These are phyloP conservation scores for Rhizopogon salebrosus DNA, from an alignment of 768 basidiomycete genomes.

Conservation along the genomic window DNA sequence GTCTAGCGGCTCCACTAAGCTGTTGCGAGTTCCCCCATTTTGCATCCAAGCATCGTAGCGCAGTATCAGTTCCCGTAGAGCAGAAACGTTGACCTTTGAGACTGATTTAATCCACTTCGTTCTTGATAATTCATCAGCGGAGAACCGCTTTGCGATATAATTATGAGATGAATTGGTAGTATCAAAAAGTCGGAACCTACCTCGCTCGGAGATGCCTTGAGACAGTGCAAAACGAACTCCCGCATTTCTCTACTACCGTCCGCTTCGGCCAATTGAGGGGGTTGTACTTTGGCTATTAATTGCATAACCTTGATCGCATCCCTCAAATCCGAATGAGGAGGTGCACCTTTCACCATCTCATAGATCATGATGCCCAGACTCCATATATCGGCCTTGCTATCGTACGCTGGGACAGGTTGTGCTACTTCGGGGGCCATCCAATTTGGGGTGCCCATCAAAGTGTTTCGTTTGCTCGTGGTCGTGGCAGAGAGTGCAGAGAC, in stretches of 20 bases:
- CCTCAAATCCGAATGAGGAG: slow-evolving; percentile 82
- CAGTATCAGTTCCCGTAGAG: slow-evolving; percentile 75
- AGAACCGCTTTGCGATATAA: slow-evolving; percentile 53
- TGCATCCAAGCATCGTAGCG: slow-evolving; percentile 72
- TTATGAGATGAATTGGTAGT: slow-evolving; percentile 2
- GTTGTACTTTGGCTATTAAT: slow-evolving; percentile 79
- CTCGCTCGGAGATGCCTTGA: slow-evolving; percentile 76
- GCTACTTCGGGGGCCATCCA: slow-evolving; percentile 99
- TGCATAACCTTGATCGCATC: slow-evolving; percentile 85
- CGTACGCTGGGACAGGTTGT: slow-evolving; percentile 82
- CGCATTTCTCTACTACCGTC: slow-evolving; percentile 83
- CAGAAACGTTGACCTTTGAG: slow-evolving; percentile 58
- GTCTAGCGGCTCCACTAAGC: slow-evolving; percentile 63
- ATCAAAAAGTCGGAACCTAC: slow-evolving; percentile 36
- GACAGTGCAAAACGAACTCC: slow-evolving; percentile 80
- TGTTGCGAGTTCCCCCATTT: slow-evolving; percentile 67
- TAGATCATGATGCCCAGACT: slow-evolving; percentile 93
- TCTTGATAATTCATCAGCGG: slow-evolving; percentile 85
- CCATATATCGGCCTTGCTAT: slow-evolving; percentile 98
- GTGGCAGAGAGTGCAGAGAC: slow-evolving; percentile 90
- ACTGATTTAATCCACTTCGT: slow-evolving; percentile 86
- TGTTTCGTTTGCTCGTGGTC: slow-evolving; percentile 87
- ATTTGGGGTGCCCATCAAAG: slow-evolving; percentile 94
- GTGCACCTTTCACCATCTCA: slow-evolving; percentile 95
- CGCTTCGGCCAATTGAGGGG: slow-evolving; percentile 71